Evolutionary conservation across 2,329 filamentous ascomycete species (phyloP), one percentile per base, ranked within the genome.

Genomic region (Ascochyta clinopodiicola): DNA sequence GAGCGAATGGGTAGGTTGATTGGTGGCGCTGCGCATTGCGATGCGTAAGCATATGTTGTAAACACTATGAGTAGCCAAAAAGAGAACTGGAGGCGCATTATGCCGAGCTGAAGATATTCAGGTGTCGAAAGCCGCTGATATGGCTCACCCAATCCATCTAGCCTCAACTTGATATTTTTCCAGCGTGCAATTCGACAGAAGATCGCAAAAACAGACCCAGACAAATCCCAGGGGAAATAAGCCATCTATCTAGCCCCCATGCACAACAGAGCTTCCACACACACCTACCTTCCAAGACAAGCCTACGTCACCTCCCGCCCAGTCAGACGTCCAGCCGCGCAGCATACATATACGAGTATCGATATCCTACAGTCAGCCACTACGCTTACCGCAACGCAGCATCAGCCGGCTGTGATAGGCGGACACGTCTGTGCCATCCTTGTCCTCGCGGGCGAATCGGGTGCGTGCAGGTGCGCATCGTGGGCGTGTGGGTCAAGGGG

Each of bases 21-120:
- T 0, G 63, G 52, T 8, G 59, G 61, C n/a, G 63, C 56, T n/a
- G 59, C 55, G 56, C 63, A 66, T 48, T 62, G 60, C 6, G n/a
- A 42, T 56, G 57, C 53, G 2, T n/a, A 6, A 6, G 21, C 31
- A 27, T 5, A 25, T 9, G 6, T 15, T 2, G 13, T 8, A 7
- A 19, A 32, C 13, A 39, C 12, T 6, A 39, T 12, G 21, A 24
- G 4, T 7, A 21, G 4, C 7, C 4, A 32, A 12, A 19, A 32
- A 37, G 44, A 31, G 2, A 10, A 3, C 2, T 13, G 8, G 29
- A 9, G 9, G 29, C 29, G 13, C 29, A 31, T 31, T 31, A 13
- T 31, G 29, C 5, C 5, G 29, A 31, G 6, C 29, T 3, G 17
- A 17, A 17, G 17, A 17, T 17, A 17, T 2, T 2, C 17, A 17